Evolutionary conservation across 176 grass and related monocot species (phyloP).

Genomic region (Paspalum notatum): DNA sequence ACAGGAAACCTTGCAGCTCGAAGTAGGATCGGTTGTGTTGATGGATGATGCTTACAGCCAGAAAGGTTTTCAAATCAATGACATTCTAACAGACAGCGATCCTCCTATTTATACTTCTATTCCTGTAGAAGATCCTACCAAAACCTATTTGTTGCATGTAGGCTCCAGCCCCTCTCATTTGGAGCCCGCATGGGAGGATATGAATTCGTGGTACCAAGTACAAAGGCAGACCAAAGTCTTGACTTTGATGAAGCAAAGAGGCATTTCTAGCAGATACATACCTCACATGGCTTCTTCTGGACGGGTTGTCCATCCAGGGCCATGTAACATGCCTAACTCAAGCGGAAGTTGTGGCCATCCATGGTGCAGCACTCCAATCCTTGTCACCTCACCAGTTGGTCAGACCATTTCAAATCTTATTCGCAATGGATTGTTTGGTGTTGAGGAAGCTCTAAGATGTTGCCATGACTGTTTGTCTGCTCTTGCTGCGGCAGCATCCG

Average conservation of each 20-base stretch:
- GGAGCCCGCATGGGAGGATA: conserved; percentile 90
- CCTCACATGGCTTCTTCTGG: conserved; percentile 78
- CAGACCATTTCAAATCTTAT: conserved; percentile 83
- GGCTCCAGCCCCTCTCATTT: conserved; percentile 88
- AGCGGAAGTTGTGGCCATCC: conserved; percentile 78
- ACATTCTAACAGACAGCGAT: conserved; percentile 68
- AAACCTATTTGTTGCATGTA: conserved; percentile 69
- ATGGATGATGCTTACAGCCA: conserved; percentile 74
- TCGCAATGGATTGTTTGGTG: conserved; percentile 76
- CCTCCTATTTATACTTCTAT: conserved; percentile 74
- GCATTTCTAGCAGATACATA: conserved; percentile 83
- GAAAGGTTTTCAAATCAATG: conserved; percentile 78
- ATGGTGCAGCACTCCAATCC: conserved; percentile 83
- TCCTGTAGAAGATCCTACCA: conserved; percentile 72
- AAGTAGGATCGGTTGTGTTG: conserved; percentile 75
- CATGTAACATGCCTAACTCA: conserved; percentile 70
- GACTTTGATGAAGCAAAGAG: conserved; percentile 84
- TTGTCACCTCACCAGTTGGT: conserved; percentile 80
- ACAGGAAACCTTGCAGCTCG: conserved; percentile 74
- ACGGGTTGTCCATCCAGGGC: conserved; percentile 63
- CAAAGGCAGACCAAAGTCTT: conserved; percentile 88
- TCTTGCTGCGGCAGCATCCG: conserved; percentile 73
- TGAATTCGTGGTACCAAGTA: conserved; percentile 95
- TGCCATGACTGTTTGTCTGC: conserved; percentile 94
- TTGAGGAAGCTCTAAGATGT: conserved; percentile 92